Conservation (phyloP, 2,329 filamentous ascomycete genomes). For the Grosmannia clavigera region DNA sequence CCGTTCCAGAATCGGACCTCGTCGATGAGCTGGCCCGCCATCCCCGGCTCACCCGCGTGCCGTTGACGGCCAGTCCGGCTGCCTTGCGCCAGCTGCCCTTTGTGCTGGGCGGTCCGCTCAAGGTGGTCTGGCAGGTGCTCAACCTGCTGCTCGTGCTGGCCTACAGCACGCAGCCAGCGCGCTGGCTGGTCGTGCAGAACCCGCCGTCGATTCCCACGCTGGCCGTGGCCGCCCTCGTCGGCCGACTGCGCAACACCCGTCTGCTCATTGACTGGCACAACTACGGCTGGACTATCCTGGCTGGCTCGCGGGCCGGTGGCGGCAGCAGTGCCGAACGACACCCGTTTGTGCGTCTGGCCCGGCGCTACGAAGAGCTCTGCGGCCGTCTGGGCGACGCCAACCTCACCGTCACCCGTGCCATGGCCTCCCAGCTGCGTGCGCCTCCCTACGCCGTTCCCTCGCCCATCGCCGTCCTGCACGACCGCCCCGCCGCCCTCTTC, state of each 20-base stretch:
- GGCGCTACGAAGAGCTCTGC: slow-evolving; percentile 63
- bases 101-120: slow-evolving; percentile 64
- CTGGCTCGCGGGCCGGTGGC: slow-evolving; percentile 39
- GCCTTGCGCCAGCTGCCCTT: slow-evolving; percentile 62
- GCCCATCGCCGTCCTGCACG: slow-evolving; percentile 63
- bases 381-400: slow-evolving; percentile 59
- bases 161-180: slow-evolving; percentile 60
- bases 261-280: slow-evolving; percentile 98
- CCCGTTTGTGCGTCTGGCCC: slow-evolving; percentile 65
- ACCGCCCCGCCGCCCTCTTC: slow-evolving; percentile 75
- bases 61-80: slow-evolving; percentile 55
- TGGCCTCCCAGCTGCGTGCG: slow-evolving; percentile 58
- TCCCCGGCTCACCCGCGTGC: slow-evolving; percentile 56
- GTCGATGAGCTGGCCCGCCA: slow-evolving; percentile 65
- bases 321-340: slow-evolving; percentile 29
- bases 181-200: slow-evolving; percentile 76
- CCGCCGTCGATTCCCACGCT: slow-evolving; percentile 91
- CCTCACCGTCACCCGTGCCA: slow-evolving; percentile 80
- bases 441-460: slow-evolving; percentile 50
- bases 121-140: slow-evolving; percentile 72
- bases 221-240: slow-evolving; percentile 58
- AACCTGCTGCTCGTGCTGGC: slow-evolving; percentile 59
- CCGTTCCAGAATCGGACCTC: slow-evolving; percentile 55
- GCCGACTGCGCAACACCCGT: slow-evolving; percentile 64
- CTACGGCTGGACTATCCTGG: slow-evolving; percentile 90